Evolutionary conservation across 2,329 filamentous ascomycete genomes (phyloP).

Genomic region (Thielaviopsis populi): DNA sequence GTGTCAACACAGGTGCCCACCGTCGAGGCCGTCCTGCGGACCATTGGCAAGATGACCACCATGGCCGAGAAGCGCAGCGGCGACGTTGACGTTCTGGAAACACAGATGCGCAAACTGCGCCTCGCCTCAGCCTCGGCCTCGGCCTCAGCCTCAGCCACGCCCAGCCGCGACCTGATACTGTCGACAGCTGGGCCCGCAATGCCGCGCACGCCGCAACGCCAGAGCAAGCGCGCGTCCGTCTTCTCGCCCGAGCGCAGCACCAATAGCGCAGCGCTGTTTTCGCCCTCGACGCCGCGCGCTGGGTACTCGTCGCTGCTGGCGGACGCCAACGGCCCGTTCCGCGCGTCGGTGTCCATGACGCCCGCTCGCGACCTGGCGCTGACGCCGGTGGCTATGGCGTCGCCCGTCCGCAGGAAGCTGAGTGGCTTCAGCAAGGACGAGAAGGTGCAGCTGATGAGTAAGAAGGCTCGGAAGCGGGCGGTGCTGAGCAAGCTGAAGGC

Average conservation of each 20-base stretch:
- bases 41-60: constrained; percentile 79
- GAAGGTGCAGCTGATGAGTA: constrained; percentile 40
- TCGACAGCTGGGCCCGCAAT: constrained; percentile 29
- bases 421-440: constrained; percentile 45
- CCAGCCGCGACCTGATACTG: constrained; percentile 5
- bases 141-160: constrained; percentile 24
- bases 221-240: constrained; percentile 22
- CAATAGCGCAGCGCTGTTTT: constrained; percentile 23
- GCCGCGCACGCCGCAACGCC: constrained; percentile 27
- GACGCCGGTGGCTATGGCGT: constrained; percentile 26
- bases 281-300: constrained; percentile 24
- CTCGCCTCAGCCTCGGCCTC: constrained; percentile 27
- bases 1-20: constrained; percentile 48
- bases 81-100: constrained; percentile 80
- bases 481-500: constrained; percentile 37
- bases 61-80: constrained; percentile 86
- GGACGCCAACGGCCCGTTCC: not conserved
- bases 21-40: constrained; percentile 80
- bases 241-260: constrained; percentile 29
- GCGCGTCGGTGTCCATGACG: not conserved
- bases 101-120: constrained; percentile 62
- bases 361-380: constrained; percentile 3
- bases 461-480: constrained; percentile 36
- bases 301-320: constrained; percentile 25
- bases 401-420: constrained; percentile 45